Conservation (phyloP, 2,329 filamentous ascomycete species). For the Colletotrichum coccodes region DNA sequence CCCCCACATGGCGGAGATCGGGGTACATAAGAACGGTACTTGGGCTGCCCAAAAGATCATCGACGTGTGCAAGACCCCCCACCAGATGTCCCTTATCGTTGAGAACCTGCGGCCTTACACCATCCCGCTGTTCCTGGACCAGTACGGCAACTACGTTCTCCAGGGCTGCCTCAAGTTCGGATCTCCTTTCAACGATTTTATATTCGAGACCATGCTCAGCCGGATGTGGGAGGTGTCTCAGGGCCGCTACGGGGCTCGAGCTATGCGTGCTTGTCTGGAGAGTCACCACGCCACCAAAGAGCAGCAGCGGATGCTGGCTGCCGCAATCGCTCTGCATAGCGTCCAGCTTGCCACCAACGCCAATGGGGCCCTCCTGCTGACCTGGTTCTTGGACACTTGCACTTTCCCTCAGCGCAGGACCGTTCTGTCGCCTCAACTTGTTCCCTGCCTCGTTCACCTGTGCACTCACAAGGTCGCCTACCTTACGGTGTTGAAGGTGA, state of each 20-base stretch:
- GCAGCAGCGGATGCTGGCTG: constrained; percentile 93
- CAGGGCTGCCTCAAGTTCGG: constrained; percentile 96
- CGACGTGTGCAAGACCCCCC: constrained; percentile 87
- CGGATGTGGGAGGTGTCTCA: constrained; percentile 94
- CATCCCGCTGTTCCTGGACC: constrained; percentile 92
- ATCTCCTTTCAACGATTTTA: constrained; percentile 90
- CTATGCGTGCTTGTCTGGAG: constrained; percentile 96
- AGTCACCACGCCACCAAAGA: constrained; percentile 95
- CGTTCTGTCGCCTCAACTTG: constrained; percentile 89
- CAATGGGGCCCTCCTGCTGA: constrained; percentile 92
- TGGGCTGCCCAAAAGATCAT: constrained; percentile 99
- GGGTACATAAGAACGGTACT: constrained; percentile 98
- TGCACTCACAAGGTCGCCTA: constrained; percentile 99
- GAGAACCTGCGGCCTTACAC: constrained; percentile 87
- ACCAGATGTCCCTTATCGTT: constrained; percentile 86
- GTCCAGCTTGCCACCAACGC: constrained; percentile 96
- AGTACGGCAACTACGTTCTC: constrained; percentile 98
- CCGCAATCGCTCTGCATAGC: constrained; percentile 94
- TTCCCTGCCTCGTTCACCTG: constrained; percentile 91
- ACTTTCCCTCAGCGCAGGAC: constrained; percentile 92
- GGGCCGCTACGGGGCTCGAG: constrained; percentile 92
- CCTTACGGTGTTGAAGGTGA: constrained; percentile 95
- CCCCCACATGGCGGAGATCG: constrained; percentile 94
- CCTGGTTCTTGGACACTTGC: constrained; percentile 98
- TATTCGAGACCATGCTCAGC: constrained; percentile 96